phyloP scores from a whole-genome alignment of 2,329 filamentous ascomycete species.

The Stachybotrys chlorohalonatus region DNA sequence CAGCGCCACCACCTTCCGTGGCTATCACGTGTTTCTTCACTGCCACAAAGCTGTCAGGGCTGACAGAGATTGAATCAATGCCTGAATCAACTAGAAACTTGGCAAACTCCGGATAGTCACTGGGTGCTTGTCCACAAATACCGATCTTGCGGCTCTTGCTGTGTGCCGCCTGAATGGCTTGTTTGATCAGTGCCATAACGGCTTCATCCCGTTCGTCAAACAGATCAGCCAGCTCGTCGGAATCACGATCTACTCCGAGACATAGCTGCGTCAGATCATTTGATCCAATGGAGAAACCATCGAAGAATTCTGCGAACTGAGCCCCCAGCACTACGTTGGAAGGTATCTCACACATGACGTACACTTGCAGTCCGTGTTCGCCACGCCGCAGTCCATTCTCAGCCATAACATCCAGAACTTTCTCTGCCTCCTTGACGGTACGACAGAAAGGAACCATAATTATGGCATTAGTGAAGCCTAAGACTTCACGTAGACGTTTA shows the following conservation, averaged over 20 bases:
- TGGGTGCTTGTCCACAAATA: constrained; percentile 28
- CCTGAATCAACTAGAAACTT: constrained; percentile 23
- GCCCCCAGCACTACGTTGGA: constrained; percentile 28
- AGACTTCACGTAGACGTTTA: constrained; percentile 24
- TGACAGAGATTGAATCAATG: constrained; percentile 29
- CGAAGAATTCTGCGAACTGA: constrained; percentile 25
- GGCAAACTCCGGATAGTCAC: constrained; percentile 28
- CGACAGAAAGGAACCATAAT: constrained; percentile 30
- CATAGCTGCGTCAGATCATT: constrained; percentile 30
- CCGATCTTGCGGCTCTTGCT: constrained; percentile 24
- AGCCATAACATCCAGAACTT: constrained; percentile 23
- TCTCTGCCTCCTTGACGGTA: constrained; percentile 23
- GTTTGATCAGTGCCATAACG: constrained; percentile 27
- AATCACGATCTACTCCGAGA: constrained; percentile 28
- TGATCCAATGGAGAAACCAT: constrained; percentile 31
- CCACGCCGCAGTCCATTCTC: constrained; percentile 26
- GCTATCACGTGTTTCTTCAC: constrained; percentile 21
- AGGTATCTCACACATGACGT: constrained; percentile 32
- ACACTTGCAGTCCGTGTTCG: constrained; percentile 24
- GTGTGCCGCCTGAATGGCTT: constrained; percentile 19
- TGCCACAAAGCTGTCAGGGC: constrained; percentile 26
- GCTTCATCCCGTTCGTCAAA: constrained; percentile 29
- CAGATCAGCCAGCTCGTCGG: constrained; percentile 22
- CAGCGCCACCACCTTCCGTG: neutral
- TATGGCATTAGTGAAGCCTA: constrained; percentile 26